phyloP scores from a whole-genome alignment of 2,329 filamentous ascomycete species.

The Neofusicoccum umdonicola region DNA sequence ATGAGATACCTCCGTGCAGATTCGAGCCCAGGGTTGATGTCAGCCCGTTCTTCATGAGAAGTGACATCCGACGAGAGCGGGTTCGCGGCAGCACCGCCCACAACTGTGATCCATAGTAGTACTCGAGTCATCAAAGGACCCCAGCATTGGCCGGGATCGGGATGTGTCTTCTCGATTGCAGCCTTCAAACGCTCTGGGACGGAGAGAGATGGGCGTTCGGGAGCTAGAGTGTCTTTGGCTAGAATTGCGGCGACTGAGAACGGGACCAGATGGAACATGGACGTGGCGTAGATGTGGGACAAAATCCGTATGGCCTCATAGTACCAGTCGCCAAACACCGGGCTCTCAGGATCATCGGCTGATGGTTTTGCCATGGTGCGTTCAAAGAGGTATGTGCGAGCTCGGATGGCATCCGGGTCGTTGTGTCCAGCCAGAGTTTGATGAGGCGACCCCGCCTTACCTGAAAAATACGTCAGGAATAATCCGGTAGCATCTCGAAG shows the following conservation, averaged over 20 bases:
- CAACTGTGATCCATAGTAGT: not conserved
- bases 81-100: slow-evolving; percentile 1
- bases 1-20: slow-evolving; percentile 1
- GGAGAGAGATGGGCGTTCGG: not conserved
- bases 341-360: not conserved
- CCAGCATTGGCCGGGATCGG: not conserved
- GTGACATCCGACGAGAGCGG: not conserved
- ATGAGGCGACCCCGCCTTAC: not conserved
- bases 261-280: not conserved
- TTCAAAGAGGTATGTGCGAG: not conserved
- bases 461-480: not conserved
- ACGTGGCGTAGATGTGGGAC: slow-evolving; percentile 3
- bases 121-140: slow-evolving; percentile 8
- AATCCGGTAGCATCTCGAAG: not conserved
- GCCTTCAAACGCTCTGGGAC: not conserved
- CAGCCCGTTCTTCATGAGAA: not conserved
- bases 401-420: not conserved
- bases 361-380: not conserved
- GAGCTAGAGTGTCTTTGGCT: not conserved
- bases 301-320: not conserved
- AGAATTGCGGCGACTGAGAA: slow-evolving; percentile 5
- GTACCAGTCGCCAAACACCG: slow-evolving; percentile 5
- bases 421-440: not conserved
- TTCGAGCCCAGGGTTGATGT: not conserved
- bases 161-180: slow-evolving; percentile 5